phyloP scores from a whole-genome alignment of 164 flowering plant species.

The Echeveria elegans region DNA sequence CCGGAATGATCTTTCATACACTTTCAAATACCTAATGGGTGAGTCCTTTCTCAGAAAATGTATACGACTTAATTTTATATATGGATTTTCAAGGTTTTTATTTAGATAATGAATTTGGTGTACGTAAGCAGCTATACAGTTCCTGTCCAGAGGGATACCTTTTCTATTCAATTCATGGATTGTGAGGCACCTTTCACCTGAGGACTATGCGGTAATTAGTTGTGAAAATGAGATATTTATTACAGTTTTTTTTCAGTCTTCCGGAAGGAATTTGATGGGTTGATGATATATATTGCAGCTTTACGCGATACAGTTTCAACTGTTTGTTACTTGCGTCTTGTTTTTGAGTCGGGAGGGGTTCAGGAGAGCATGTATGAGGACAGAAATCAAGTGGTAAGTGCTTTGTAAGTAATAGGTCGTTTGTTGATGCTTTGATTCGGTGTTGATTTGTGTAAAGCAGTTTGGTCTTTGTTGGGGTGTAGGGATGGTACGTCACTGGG shows the following conservation, averaged over 20 bases:
- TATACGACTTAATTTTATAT: neutral
- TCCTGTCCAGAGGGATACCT: constrained; percentile 81
- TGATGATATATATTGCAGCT: constrained; percentile 36
- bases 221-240: no score
- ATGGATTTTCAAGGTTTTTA: neutral
- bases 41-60: constrained; percentile 11
- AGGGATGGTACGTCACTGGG: constrained; percentile 45
- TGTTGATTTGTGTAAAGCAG: neutral
- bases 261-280: no score
- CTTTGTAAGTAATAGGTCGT: neutral
- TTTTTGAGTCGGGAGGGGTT: constrained; percentile 98
- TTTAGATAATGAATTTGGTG: neutral
- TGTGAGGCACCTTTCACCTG: constrained; percentile 64
- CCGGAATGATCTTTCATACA: constrained; percentile 42
- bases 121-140: constrained; percentile 62
- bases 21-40: constrained; percentile 87
- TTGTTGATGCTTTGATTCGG: neutral
- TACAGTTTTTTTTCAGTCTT: no score
- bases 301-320: constrained; percentile 85
- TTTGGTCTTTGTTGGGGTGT: constrained; percentile 13
- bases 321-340: constrained; percentile 72
- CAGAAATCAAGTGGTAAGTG: constrained; percentile 51
- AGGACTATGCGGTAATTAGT: constrained; percentile 75
- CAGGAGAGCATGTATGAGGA: constrained; percentile 87
- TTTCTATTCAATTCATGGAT: constrained; percentile 89